Percentiles rank a stretch among this genome's conserved stretches.
These are phyloP conservation scores for Saccharomyces hybrid DNA, from an alignment of 1,139 yeast species.

Conservation along the genomic window DNA sequence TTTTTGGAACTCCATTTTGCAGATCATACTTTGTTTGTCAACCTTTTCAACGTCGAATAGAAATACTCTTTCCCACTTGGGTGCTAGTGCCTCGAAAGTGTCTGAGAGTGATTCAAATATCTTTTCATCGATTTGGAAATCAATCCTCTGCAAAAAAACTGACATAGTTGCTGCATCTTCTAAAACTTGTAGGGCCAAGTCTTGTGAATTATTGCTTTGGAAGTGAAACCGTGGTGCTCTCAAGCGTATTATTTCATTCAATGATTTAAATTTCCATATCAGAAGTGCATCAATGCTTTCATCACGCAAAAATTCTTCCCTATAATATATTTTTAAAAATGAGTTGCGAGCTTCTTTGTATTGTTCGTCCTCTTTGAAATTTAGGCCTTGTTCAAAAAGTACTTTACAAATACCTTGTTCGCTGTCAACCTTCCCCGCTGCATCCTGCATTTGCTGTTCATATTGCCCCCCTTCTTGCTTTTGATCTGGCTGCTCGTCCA, in stretches of 20 bases:
- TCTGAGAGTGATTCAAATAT: neutral
- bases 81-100: constrained; percentile 4
- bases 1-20: constrained; percentile 7
- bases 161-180: neutral
- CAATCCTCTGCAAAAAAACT: neutral
- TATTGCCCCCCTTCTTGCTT: neutral
- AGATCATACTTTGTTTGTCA: constrained; percentile 2
- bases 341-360: constrained; percentile 4
- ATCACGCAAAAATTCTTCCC: constrained; percentile 3
- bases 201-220: neutral
- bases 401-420: neutral
- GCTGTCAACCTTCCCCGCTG: neutral
- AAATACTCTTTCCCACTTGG: constrained; percentile 5
- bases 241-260: neutral
- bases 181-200: neutral
- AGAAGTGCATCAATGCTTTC: neutral
- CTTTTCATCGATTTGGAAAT: neutral
- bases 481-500: neutral
- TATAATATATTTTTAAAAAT: constrained; percentile 1
- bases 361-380: constrained; percentile 5
- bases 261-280: neutral
- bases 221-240: neutral
- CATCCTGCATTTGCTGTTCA: neutral
- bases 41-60: constrained; percentile 5
- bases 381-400: constrained; percentile 1